phyloP scores from a whole-genome alignment of 75 land plant genomes.

The Cryptomeria japonica region DNA sequence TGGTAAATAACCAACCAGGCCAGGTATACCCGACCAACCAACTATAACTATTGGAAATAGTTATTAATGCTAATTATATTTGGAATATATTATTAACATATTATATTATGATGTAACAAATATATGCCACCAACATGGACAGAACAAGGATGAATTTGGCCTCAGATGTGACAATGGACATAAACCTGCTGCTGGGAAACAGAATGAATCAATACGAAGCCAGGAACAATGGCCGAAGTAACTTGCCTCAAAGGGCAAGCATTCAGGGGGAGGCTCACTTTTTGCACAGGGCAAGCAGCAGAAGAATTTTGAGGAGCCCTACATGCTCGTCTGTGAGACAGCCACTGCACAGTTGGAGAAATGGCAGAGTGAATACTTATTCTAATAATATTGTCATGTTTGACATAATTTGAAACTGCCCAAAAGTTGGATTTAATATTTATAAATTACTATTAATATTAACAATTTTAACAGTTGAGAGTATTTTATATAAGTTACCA shows the following conservation, averaged over 20 bases:
- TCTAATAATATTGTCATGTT: slow-evolving; percentile 81
- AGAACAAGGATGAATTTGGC: slow-evolving; percentile 7
- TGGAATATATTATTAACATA: no score
- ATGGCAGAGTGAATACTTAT: slow-evolving; percentile 88
- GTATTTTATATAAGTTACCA: no score
- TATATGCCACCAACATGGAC: neutral
- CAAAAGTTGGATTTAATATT: no score
- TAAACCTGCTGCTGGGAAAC: slow-evolving; percentile 18
- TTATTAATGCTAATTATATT: no score
- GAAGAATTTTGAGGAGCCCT: slow-evolving; percentile 80
- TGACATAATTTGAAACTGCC: slow-evolving; percentile 74
- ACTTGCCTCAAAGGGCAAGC: slow-evolving; percentile 25
- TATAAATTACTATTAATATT: no score
- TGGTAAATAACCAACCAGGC: no score
- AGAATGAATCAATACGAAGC: neutral
- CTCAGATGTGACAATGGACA: slow-evolving; percentile 10
- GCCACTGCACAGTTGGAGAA: slow-evolving; percentile 96
- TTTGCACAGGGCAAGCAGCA: slow-evolving; percentile 70
- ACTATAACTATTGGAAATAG: no score
- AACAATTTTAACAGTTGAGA: no score
- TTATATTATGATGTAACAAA: no score
- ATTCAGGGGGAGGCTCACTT: slow-evolving; percentile 67
- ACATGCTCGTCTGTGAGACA: slow-evolving; percentile 78
- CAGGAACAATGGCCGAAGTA: slow-evolving; percentile 4
- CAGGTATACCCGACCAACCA: no score